Evolutionary conservation across 2,329 filamentous ascomycete species (phyloP), one percentile per base, ranked within the genome.

Genomic region (Aaosphaeria arxii): DNA sequence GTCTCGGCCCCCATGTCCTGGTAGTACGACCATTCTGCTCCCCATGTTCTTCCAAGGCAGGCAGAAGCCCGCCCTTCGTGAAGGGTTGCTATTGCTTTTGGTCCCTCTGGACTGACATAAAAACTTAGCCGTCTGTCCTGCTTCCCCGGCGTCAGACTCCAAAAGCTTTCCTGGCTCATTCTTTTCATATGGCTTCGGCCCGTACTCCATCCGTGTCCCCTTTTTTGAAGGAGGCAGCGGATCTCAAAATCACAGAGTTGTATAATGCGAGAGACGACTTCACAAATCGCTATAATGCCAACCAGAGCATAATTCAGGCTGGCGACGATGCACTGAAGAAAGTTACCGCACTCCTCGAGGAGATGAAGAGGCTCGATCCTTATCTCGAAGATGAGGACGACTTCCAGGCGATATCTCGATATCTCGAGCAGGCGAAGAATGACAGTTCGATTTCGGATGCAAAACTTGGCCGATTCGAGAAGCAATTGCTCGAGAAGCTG

Each of bases 181-280:
- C 33, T 36, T 9, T 36, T 2, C 33, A 36, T 9, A 36, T 36
- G 9, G n/a, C n/a, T 9, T 36, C n/a, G 9, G 9, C 33, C 33
- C n/a, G 33, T 36, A 9, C n/a, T 4, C 42, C 61, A 11, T 43
- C 60, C 13, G 44, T 63, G 33, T 47, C 55, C 4, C 51, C 59
- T 4, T 48, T 56, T n/a, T 49, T 66, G 17, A 54, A 48, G 33
- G 53, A 58, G 43, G 53, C 55, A 6, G 53, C 54, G 11, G 52
- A 65, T 32, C 54, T 63, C 48, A 84, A 84, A 57, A 76, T 84
- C 50, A 69, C 69, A n/a, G 79, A 84, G 55, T 72, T 84, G 6
- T 71, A 74, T 30, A 78, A 77, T 53, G 75, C 81, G 51, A 78
- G 76, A 29, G 63, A 64, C 0, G 62, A 74, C 3, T 84, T 80